These are phyloP conservation scores for Boletellus ananiceps DNA, from an alignment of 768 basidiomycete species.

Conservation along the genomic window DNA sequence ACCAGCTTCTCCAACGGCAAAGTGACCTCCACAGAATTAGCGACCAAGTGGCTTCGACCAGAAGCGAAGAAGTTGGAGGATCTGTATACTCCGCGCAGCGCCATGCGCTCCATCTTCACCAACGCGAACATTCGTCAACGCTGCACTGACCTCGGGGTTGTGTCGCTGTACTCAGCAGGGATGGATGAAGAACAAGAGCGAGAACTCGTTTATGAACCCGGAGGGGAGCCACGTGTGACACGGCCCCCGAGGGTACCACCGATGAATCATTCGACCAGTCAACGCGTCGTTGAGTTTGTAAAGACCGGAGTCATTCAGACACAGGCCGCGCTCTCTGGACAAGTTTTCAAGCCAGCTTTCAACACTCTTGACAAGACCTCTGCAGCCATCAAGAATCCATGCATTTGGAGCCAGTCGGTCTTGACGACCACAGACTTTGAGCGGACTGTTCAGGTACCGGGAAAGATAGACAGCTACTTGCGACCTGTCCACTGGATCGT, in stretches of 20 bases:
- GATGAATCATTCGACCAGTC: conserved; percentile 20
- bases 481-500: conserved; percentile 44
- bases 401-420: conserved; percentile 16
- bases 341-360: conserved; percentile 19
- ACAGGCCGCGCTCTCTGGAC: not conserved
- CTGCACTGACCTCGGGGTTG: conserved; percentile 8
- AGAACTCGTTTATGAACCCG: conserved; percentile 43
- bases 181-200: conserved; percentile 43
- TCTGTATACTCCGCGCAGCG: conserved; percentile 25
- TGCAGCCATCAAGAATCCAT: conserved; percentile 11
- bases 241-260: conserved; percentile 29
- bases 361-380: conserved; percentile 6
- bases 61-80: conserved; percentile 36
- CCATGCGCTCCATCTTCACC: conserved; percentile 13
- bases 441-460: not conserved
- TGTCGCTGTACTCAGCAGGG: not conserved
- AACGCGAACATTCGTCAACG: not conserved
- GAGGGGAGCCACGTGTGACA: conserved; percentile 38
- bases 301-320: conserved; percentile 23
- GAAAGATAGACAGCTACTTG: conserved; percentile 30
- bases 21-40: conserved; percentile 1
- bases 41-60: conserved; percentile 34
- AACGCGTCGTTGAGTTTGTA: conserved; percentile 24
- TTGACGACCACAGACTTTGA: conserved; percentile 18
- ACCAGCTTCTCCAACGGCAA: conserved; percentile 7